Evolutionary conservation across 768 basidiomycete genomes (phyloP).

Genomic region (Pleurotus salmoneostramineus): DNA sequence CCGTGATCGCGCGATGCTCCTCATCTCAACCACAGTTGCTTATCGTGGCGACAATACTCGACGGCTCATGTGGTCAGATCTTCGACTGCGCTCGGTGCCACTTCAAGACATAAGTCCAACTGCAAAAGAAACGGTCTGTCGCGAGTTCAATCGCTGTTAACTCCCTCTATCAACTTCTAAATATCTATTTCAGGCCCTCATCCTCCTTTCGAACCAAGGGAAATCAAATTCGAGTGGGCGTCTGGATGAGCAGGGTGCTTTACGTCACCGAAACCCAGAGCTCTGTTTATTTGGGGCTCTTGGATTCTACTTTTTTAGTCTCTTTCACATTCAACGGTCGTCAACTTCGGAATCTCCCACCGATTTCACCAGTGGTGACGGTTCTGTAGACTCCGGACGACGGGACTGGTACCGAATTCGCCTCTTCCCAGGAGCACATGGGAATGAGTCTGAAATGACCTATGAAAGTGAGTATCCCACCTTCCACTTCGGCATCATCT

Average conservation of each 20-base stretch:
- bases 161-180: neutral
- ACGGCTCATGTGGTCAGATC: slow-evolving; percentile 19
- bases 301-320: slow-evolving; percentile 20
- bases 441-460: slow-evolving; percentile 15
- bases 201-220: slow-evolving; percentile 20
- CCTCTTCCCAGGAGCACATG: slow-evolving; percentile 17
- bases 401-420: slow-evolving; percentile 23
- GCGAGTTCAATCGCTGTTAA: neutral
- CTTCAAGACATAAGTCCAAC: slow-evolving; percentile 15
- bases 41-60: slow-evolving; percentile 25
- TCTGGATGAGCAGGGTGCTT: slow-evolving; percentile 24
- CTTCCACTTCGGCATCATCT: neutral
- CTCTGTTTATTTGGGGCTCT: slow-evolving; percentile 25
- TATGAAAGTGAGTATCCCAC: slow-evolving; percentile 22
- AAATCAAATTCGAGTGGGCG: slow-evolving; percentile 27
- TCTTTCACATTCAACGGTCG: slow-evolving; percentile 26
- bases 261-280: slow-evolving; percentile 22
- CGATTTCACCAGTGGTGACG: neutral
- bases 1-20: slow-evolving; percentile 26
- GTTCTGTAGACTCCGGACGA: slow-evolving; percentile 20
- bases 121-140: slow-evolving; percentile 13
- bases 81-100: slow-evolving; percentile 14
- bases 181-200: slow-evolving; percentile 19
- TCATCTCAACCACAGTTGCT: slow-evolving; percentile 20
- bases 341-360: too few relatives aligned